Evolutionary conservation across 495 filamentous ascomycete genomes (phyloP), one percentile per base, ranked within the genome.

Genomic region (Podospora bellae-mahoneyi): DNA sequence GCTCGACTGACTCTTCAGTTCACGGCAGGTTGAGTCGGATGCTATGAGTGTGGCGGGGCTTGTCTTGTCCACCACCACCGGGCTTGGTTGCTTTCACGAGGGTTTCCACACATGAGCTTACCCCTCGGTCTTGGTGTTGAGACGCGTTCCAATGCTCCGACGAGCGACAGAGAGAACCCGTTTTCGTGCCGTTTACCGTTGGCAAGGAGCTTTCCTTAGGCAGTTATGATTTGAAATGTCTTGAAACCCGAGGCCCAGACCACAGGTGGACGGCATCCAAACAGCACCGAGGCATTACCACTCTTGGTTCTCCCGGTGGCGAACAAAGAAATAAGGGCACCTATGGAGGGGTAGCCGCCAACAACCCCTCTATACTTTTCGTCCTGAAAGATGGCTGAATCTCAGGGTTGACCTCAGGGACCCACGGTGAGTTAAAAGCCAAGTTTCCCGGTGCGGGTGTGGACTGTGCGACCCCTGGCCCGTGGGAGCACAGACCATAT

Each of bases 401-500:
- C 7, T 48, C 10, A 48, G 39, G 7, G 9, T 48, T 10, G 39
- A 48, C 39, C 9, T 13, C 39, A 48, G 39, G 15, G 39, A 48
- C 39, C 39, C 39, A 48, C 39, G 39, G 39, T 2, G 39, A 23
- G 15, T 48, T 62, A 44, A 10, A 23, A 18, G 23, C 59, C 19
- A n/a, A 39, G 32, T 4, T 39, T 16, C 19, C n/a, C 27, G n/a
- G 59, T 23, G 34, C 26, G 23, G 65, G 34, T 18, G 23, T 19
- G 32, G 27, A 28, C 61, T 63, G 61, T 63, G 61, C 18, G n/a
- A 63, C 30, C 39, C 66, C 60, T 28, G 66, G 48, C 19, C 5
- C 27, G 15, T 55, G 26, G 18, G 16, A 57, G 73, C 73, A 71
- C 71, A 67, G 71, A 62, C 69, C 69, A 20, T 60, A 65, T 64